Evolutionary conservation across 2,329 filamentous ascomycete genomes (phyloP), one percentile per base, ranked within the genome.

Genomic region (Ramichloridium luteum): DNA sequence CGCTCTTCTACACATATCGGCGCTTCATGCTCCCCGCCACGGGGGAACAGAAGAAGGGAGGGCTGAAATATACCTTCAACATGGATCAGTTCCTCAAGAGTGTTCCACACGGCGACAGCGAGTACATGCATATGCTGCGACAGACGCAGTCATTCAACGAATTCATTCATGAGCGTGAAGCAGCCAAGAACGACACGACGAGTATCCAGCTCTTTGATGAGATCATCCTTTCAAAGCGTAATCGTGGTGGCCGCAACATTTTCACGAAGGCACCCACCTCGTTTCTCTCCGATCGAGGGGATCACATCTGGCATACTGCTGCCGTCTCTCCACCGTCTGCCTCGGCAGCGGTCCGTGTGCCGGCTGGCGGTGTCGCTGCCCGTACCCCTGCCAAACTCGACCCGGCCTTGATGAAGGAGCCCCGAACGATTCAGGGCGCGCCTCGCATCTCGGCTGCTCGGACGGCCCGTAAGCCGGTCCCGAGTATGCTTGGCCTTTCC

Each of bases 401-500:
- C 48, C 71, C 78, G 3, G 72, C 75, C 10, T 64, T 94, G 28
- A 93, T 96, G 84, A 83, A 84, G 54, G 86, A 94, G 58, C 86
- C 86, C 16, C 72, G 86, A 36, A 76, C 82, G 40, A 88, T 93
- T 23, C 84, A 93, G 54, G 86, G 86, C 20, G 76, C 85, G n/a
- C 85, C 85, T 16, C 60, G 70, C 36, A 62, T 73, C 11, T 64
- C 66, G 31, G 55, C 57, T 37, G 55, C 55, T n/a, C 59, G 64
- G 43, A 60, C 64, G 14, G 59, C 60, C 33, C 53, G 64, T 20
- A 68, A 66, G 46, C 63, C 64, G 3, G 63, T 67, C 28, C 62
- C 64, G 13, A 55, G 50, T 14, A 57, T 58, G 55, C 41, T 59
- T 16, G 48, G 47, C 6, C 30, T 48, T 8, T 8, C 20, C 8